Evolutionary conservation across 1,284 basidiomycete genomes (phyloP).

Genomic region (Ceratobasidium papillatum): DNA sequence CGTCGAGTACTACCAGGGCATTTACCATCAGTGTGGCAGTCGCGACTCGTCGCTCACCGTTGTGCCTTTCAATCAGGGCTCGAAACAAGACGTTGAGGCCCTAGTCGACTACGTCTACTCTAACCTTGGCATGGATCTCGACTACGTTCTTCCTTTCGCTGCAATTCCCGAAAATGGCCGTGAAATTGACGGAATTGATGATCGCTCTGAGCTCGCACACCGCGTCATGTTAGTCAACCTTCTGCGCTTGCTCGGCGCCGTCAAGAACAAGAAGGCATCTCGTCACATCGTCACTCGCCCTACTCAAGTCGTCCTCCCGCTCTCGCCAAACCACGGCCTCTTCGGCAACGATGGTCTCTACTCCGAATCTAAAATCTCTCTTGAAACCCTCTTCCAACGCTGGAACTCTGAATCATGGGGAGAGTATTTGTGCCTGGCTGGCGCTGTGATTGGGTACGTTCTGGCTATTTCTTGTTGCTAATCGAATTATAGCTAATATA

Average conservation of each 20-base stretch:
- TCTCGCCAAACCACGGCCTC: constrained; percentile 97
- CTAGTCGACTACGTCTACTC: constrained; percentile 98
- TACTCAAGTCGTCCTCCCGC: constrained; percentile 95
- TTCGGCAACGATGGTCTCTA: constrained; percentile 99
- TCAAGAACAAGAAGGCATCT: constrained; percentile 98
- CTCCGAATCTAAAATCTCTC: constrained; percentile 97
- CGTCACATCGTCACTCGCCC: constrained; percentile 96
- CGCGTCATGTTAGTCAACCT: constrained; percentile 97
- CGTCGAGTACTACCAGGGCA: constrained; percentile 98
- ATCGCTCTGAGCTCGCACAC: constrained; percentile 97
- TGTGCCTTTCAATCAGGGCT: constrained; percentile 98
- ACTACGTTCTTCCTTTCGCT: constrained; percentile 98
- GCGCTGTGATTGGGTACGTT: constrained; percentile 93
- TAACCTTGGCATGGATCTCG: constrained; percentile 92
- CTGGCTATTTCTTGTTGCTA: constrained; percentile 17
- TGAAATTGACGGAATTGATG: constrained; percentile 96
- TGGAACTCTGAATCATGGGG: constrained; percentile 99
- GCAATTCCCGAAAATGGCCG: constrained; percentile 98
- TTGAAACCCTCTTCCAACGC: constrained; percentile 97
- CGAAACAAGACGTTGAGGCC: constrained; percentile 96
- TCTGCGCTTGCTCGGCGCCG: constrained; percentile 92
- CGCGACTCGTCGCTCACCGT: constrained; percentile 95
- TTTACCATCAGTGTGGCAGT: constrained; percentile 95
- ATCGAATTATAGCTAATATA: constrained; percentile 42
- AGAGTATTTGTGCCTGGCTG: constrained; percentile 96